Base-by-base conservation (phyloP, 1,284 basidiomycete species). In the Chiua sp. region DNA sequence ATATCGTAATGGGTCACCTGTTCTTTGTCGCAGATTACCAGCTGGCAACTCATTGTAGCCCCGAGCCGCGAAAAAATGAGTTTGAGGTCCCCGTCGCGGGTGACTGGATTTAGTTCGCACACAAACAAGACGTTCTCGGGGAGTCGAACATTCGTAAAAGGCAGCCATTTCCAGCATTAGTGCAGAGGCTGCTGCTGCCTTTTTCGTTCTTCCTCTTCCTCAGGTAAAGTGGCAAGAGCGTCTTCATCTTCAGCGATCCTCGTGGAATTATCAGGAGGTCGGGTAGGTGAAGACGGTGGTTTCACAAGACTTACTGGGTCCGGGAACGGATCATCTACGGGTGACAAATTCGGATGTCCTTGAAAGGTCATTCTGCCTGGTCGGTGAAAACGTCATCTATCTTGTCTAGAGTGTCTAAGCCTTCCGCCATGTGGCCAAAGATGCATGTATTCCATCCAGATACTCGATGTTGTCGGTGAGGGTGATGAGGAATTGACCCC, bases 131-230 rank as follows among this genome's bases (percentile, higher is more conserved):
- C 96, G 77, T 99, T 99, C 78, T 99, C 97, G 1, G 97, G 97
- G 0, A 98, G 98, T 47, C 96, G 87, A 47, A 99, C 94, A 69
- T 98, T 97, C 22, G 97, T 98, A 72, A 99, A 98, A 0, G 98
- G 98, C 56, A 99, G 99, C 97, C 95, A 99, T 99, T 75, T 99
- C 98, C 53, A 99, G 86, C 3, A 98, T 99, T 39, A 99, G 80
- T 0, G 97, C 98, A 46, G 95, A 95, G 0, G 96, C 95, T 3
- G 87, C 87, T 0, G 97, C 96, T 0, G 96, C 96, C 59, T 91
- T 90, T 72, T 89, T 85, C 15, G 84, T 68, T 97, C 97, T 47
- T 88, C 87, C 62, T 94, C 90, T 63, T 95, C 93, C 64, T 94
- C 92, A 1, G 91, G 88, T 47, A 92, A 79, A 10, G 87, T 87